Percentiles rank a stretch among this genome's conserved stretches.
Evolutionary conservation across 2,329 filamentous ascomycete species (phyloP).

Genomic region (Clarireedia sp.): DNA sequence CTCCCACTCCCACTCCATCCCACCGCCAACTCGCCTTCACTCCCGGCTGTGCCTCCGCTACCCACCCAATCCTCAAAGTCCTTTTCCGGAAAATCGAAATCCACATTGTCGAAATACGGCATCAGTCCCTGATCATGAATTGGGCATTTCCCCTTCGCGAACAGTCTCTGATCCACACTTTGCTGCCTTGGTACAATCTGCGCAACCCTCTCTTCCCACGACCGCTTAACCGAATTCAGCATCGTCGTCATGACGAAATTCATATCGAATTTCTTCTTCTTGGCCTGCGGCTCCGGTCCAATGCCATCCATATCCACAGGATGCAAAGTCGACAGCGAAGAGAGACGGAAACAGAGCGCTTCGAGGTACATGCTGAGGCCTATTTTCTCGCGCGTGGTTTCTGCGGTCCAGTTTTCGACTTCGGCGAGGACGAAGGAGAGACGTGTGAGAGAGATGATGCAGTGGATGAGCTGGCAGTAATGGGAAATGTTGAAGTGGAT

Average conservation of each 20-base stretch:
- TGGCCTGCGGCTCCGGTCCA: not conserved
- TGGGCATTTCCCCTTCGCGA: not conserved
- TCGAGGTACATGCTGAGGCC: conserved; percentile 27
- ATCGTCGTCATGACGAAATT: not conserved
- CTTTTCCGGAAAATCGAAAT: conserved; percentile 15
- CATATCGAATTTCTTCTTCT: not conserved
- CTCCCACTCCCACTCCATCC: not conserved
- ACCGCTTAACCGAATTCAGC: not conserved
- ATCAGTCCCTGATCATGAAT: not conserved
- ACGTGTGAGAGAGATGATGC: conserved; percentile 18
- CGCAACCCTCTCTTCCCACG: not conserved
- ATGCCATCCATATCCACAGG: not conserved
- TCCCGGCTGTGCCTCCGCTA: not conserved
- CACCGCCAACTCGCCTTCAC: not conserved
- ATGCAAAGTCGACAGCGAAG: conserved; percentile 12
- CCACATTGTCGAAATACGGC: not conserved
- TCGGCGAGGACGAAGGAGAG: conserved; percentile 25
- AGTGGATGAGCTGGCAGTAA: conserved; percentile 19
- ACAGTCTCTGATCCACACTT: not conserved
- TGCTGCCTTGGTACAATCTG: not conserved
- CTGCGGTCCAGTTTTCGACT: conserved; percentile 19
- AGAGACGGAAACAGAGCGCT: conserved; percentile 22
- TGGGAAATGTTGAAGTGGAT: conserved; percentile 17
- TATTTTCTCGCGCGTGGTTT: conserved; percentile 18
- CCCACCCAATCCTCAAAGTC: not conserved